A percentile compares a stretch with the other conserved stretches of the same genome.
These are phyloP conservation scores for Pseudocercospora musae DNA, from an alignment of 2,329 filamentous ascomycete species.

Conservation along the genomic window DNA sequence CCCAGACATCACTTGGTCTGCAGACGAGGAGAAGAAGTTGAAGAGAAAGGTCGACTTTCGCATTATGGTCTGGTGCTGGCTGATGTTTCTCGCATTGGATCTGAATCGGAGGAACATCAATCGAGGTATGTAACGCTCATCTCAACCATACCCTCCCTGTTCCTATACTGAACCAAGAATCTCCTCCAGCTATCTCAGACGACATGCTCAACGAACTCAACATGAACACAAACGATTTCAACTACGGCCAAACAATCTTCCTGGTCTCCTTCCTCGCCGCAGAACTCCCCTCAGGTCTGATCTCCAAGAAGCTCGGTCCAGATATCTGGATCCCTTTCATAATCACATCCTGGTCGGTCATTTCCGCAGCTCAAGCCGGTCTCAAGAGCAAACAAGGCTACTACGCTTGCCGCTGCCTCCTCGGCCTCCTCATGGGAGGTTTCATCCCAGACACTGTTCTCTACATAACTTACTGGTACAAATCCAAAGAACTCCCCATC, in stretches of 20 bases:
- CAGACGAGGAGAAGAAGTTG: constrained; percentile 43
- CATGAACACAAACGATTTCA: constrained; percentile 34
- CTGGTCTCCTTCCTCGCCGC: constrained; percentile 34
- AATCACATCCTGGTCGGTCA: constrained; percentile 42
- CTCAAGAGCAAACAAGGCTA: constrained; percentile 35
- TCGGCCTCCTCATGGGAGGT: constrained; percentile 40
- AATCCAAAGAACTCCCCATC: constrained; percentile 41
- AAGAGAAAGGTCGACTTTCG: constrained; percentile 24
- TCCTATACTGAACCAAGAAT: constrained; percentile 6
- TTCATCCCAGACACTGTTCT: constrained; percentile 51
- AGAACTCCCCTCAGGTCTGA: constrained; percentile 46
- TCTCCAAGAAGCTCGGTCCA: constrained; percentile 47
- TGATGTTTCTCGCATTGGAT: constrained; percentile 30
- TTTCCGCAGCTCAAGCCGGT: constrained; percentile 34
- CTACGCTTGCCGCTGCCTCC: constrained; percentile 38
- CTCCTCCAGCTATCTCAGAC: constrained; percentile 22
- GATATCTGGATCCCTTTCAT: constrained; percentile 46
- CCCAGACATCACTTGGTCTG: constrained; percentile 44
- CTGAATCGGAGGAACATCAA: constrained; percentile 32
- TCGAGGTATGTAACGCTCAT: constrained; percentile 17
- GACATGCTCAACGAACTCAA: constrained; percentile 28
- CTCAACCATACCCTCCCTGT: too few relatives aligned
- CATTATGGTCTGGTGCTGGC: constrained; percentile 29
- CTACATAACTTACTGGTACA: constrained; percentile 27
- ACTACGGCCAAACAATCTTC: constrained; percentile 31